Evolutionary conservation across 495 filamentous ascomycete species (phyloP).

Genomic region (Aspergillus diversus): DNA sequence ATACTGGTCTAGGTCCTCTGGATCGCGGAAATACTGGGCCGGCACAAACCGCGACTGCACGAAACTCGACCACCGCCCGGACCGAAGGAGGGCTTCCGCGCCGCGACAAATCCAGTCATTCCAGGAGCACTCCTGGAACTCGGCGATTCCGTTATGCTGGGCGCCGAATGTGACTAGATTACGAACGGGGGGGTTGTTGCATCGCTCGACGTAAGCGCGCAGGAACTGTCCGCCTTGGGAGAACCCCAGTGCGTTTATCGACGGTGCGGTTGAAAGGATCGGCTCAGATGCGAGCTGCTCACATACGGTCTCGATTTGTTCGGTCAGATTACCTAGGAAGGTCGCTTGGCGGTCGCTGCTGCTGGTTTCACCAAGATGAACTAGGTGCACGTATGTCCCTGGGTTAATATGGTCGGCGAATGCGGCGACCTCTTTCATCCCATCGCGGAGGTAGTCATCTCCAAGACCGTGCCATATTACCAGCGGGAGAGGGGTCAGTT

Average conservation of each 20-base stretch:
- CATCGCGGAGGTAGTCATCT: conserved; percentile 71
- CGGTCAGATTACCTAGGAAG: conserved; percentile 88
- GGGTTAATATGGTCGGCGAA: conserved; percentile 75
- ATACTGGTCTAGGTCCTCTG: conserved; percentile 70
- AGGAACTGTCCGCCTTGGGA: conserved; percentile 96
- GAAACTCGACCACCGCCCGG: conserved; percentile 73
- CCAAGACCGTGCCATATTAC: conserved; percentile 93
- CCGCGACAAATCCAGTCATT: conserved; percentile 80
- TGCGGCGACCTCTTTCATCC: conserved; percentile 65
- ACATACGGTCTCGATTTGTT: conserved; percentile 80
- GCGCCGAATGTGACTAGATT: conserved; percentile 90
- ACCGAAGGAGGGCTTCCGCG: conserved; percentile 70
- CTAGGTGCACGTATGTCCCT: conserved; percentile 80
- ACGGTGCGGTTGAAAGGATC: conserved; percentile 76
- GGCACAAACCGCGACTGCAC: conserved; percentile 83
- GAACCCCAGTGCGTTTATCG: conserved; percentile 91
- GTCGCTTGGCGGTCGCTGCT: conserved; percentile 73
- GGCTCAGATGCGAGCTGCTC: conserved; percentile 74
- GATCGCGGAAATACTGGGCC: conserved; percentile 92
- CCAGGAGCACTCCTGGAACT: conserved; percentile 70
- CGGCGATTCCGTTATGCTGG: conserved; percentile 90
- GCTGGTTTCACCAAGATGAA: conserved; percentile 71
- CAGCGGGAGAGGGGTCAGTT: conserved; percentile 68
- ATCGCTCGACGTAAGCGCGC: conserved; percentile 88
- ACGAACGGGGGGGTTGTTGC: conserved; percentile 77